phyloP scores from a whole-genome alignment of 108 stramenopile species.

The Craspedostauros australis region DNA sequence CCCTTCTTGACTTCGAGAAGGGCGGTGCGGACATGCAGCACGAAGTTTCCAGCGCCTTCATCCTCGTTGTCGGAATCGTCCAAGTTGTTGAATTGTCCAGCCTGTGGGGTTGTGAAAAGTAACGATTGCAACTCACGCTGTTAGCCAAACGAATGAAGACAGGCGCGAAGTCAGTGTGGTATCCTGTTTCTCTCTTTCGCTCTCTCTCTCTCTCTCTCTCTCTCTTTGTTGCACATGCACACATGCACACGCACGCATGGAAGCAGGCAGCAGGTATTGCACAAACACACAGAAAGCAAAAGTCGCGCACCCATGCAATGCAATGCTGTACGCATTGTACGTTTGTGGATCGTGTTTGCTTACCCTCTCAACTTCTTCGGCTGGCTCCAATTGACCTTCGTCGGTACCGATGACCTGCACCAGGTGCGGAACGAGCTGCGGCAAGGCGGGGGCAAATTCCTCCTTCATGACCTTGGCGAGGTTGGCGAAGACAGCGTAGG shows the following conservation, averaged over 20 bases:
- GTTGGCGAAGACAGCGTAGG: conserved; percentile 95
- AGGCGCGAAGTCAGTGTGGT: no score
- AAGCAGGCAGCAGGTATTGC: neutral
- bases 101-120: conserved; percentile 32
- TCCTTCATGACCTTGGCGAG: conserved; percentile 94
- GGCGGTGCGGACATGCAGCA: conserved; percentile 88
- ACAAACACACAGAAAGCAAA: no score
- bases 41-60: conserved; percentile 64
- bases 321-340: no score
- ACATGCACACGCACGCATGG: conserved; percentile 1
- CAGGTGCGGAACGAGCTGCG: conserved; percentile 89
- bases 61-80: conserved; percentile 91
- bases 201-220: no score
- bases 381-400: conserved; percentile 75
- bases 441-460: conserved; percentile 88
- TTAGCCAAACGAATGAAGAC: conserved; percentile 16
- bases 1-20: conserved; percentile 94
- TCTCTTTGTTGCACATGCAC: neutral
- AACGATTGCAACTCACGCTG: conserved; percentile 51
- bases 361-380: conserved; percentile 54
- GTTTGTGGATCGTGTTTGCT: no score
- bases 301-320: no score
- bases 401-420: conserved; percentile 72
- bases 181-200: no score
- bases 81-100: conserved; percentile 57